Conservation (phyloP, 2,329 filamentous ascomycete species). For the Hypoxylon sp. region DNA sequence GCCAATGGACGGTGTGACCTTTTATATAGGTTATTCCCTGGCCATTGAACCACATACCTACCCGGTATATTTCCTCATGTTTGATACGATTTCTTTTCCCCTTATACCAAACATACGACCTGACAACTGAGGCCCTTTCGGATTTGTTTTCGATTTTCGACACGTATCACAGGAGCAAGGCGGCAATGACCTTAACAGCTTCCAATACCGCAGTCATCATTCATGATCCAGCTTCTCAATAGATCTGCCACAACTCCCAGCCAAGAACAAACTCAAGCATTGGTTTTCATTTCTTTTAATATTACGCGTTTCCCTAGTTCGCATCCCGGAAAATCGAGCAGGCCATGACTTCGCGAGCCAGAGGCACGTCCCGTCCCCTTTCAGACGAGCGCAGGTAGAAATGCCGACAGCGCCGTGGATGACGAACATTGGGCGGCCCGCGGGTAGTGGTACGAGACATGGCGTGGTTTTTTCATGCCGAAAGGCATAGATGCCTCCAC, state of each 20-base stretch:
- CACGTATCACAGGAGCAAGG: constrained; percentile 9
- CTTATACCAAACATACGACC: constrained; percentile 2
- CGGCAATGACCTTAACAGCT: background rate
- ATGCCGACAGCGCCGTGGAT: constrained; percentile 5
- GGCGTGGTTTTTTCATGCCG: constrained; percentile 22
- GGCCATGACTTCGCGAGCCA: background rate
- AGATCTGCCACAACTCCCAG: constrained; percentile 4
- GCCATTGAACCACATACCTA: constrained; percentile 38
- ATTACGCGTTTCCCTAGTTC: constrained; percentile 5
- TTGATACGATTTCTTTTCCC: constrained; percentile 11
- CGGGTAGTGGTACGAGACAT: constrained; percentile 13
- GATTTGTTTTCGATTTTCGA: constrained; percentile 6
- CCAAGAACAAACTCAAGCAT: constrained; percentile 14
- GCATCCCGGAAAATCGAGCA: constrained; percentile 1
- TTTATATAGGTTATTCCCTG: constrained; percentile 45
- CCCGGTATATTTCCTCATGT: constrained; percentile 19
- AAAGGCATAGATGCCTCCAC: constrained; percentile 24
- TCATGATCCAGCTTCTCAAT: constrained; percentile 2
- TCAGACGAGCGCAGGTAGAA: constrained; percentile 15
- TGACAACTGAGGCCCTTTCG: background rate
- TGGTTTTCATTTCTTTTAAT: constrained; percentile 24
- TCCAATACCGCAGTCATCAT: background rate
- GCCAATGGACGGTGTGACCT: constrained; percentile 50
- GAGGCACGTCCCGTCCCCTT: constrained; percentile 9
- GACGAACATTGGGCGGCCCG: constrained; percentile 6